A percentile compares a stretch with the other conserved stretches of the same genome.
Evolutionary conservation across 495 filamentous ascomycete species (phyloP).

Genomic region (Parachaetomium inaequale): DNA sequence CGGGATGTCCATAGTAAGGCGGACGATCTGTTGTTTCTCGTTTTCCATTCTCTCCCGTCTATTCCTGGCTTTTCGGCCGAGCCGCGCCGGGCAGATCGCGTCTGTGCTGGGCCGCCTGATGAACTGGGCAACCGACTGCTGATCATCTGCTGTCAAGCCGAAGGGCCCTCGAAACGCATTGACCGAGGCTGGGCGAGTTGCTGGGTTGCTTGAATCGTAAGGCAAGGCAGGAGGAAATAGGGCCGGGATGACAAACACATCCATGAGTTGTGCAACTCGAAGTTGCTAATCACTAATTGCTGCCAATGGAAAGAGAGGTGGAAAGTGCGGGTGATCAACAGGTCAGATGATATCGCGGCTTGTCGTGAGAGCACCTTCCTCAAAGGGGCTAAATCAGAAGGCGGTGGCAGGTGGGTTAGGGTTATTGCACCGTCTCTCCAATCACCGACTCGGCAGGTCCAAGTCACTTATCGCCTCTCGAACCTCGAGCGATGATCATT

Average conservation of each 20-base stretch:
- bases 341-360: slow-evolving; percentile 4
- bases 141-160: neutral
- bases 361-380: neutral
- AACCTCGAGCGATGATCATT: no score
- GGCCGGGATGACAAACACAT: no score
- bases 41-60: neutral
- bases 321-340: no score
- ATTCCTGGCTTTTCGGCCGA: neutral
- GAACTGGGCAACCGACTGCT: neutral
- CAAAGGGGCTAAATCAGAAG: neutral
- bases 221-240: no score
- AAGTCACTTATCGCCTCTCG: neutral
- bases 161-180: neutral
- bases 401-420: neutral
- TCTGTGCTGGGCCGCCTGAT: neutral
- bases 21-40: neutral
- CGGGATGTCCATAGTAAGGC: no score
- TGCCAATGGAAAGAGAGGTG: no score
- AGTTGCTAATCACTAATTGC: no score
- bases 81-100: neutral
- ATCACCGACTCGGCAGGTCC: no score
- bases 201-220: neutral
- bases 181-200: neutral
- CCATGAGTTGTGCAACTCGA: no score
- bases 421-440: neutral